Evolutionary conservation across 345 rosid genomes (phyloP).

Genomic region (Firmiana major): DNA sequence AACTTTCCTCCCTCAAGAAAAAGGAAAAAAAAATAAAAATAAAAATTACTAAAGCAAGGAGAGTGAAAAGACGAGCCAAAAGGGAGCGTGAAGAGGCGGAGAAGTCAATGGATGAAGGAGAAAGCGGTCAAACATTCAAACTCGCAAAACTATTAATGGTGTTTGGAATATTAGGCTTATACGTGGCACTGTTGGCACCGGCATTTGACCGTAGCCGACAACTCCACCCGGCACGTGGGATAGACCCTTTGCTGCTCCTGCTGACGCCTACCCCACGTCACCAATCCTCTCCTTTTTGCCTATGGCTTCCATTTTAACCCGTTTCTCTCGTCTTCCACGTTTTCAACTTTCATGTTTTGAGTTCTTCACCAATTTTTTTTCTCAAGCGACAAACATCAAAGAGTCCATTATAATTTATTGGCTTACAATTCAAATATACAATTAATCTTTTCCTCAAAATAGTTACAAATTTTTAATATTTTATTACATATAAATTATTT

Average conservation of each 20-base stretch:
- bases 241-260: slow-evolving; percentile 6
- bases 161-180: slow-evolving; percentile 35
- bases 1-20: no score
- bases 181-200: slow-evolving; percentile 74
- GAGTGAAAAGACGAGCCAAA: slow-evolving; percentile 6
- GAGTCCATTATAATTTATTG: no score
- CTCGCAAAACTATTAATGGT: background rate
- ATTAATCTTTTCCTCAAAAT: no score
- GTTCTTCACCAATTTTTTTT: background rate
- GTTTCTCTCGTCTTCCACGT: background rate
- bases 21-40: no score
- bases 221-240: slow-evolving; percentile 24
- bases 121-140: slow-evolving; percentile 49
- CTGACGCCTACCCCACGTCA: slow-evolving; percentile 15
- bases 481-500: no score
- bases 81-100: slow-evolving; percentile 17
- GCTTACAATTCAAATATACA: no score
- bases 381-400: background rate
- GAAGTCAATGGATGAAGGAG: slow-evolving; percentile 53
- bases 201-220: slow-evolving; percentile 77
- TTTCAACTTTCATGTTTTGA: background rate
- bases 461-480: no score
- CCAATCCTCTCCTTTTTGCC: background rate
- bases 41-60: no score
- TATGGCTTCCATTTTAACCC: background rate